These are phyloP conservation scores for Fragaria nilgerrensis DNA, from an alignment of 306 rosid species.

Conservation along the genomic window DNA sequence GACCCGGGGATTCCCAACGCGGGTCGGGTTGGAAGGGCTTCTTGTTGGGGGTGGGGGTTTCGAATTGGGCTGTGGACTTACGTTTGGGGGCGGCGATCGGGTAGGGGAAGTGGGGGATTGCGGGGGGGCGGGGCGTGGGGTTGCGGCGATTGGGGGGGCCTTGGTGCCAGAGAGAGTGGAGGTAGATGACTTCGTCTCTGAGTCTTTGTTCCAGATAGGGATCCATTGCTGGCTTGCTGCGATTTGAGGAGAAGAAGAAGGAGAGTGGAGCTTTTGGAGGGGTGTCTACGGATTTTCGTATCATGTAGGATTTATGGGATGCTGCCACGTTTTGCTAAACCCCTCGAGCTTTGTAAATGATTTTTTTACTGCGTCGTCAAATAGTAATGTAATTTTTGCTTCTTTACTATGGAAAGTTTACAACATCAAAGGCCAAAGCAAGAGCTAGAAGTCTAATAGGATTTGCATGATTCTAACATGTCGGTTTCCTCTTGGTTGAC, in stretches of 20 bases:
- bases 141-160: constrained; percentile 40
- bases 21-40: constrained; percentile 17
- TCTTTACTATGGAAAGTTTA: too few relatives aligned
- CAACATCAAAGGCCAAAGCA: too few relatives aligned
- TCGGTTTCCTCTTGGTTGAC: too few relatives aligned
- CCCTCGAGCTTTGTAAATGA: background rate
- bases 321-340: background rate
- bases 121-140: background rate
- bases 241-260: background rate
- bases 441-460: too few relatives aligned
- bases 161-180: constrained; percentile 70
- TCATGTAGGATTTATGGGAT: background rate
- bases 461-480: too few relatives aligned
- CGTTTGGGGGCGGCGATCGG: background rate
- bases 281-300: background rate
- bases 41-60: background rate
- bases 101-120: background rate
- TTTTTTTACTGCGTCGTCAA: too few relatives aligned
- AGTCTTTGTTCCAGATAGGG: constrained; percentile 34
- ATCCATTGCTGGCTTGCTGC: constrained; percentile 28
- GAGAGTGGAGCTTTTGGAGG: background rate
- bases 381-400: too few relatives aligned
- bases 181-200: constrained; percentile 52
- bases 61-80: background rate
- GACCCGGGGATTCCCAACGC: constrained; percentile 35